These are phyloP conservation scores for Silene vulgaris DNA, from an alignment of 179 eudicot species.

Conservation along the genomic window DNA sequence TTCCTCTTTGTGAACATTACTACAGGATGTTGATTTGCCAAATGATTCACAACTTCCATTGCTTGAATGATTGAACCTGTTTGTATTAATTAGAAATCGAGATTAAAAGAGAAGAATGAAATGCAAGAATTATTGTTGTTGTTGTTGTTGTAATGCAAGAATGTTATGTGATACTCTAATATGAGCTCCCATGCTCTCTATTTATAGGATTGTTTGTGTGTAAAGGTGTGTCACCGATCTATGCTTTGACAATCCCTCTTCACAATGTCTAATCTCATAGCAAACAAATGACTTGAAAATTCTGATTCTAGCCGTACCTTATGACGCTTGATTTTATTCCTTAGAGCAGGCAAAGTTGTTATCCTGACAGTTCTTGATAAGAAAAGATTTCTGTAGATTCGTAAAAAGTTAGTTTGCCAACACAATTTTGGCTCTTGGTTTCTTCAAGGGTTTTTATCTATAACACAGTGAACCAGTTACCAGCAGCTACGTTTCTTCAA, in stretches of 20 bases:
- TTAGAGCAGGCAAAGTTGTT: conserved; percentile 10
- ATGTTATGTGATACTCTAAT: too few species aligned
- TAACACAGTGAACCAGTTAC: neutral
- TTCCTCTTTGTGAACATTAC: conserved; percentile 17
- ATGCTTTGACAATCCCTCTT: neutral
- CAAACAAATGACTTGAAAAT: conserved; percentile 10
- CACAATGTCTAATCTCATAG: neutral
- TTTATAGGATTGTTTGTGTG: conserved; percentile 16
- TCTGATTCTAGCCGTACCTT: conserved; percentile 13
- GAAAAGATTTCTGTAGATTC: neutral
- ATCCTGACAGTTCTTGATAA: conserved; percentile 18
- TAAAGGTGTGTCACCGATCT: neutral
- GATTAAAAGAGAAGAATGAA: neutral
- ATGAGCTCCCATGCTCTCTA: conserved; percentile 14
- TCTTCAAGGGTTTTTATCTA: conserved; percentile 8
- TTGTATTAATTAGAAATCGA: neutral
- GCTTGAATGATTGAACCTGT: neutral
- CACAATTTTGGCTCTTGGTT: conserved; percentile 6
- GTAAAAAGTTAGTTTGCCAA: neutral
- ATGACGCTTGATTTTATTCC: conserved; percentile 13
- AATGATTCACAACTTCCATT: too few species aligned
- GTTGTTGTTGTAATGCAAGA: neutral
- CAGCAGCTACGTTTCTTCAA: neutral
- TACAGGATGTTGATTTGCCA: too few species aligned
- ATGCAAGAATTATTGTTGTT: neutral